Conservation (phyloP, 208 protist species). For the Acanthamoeba castellanii region DNA sequence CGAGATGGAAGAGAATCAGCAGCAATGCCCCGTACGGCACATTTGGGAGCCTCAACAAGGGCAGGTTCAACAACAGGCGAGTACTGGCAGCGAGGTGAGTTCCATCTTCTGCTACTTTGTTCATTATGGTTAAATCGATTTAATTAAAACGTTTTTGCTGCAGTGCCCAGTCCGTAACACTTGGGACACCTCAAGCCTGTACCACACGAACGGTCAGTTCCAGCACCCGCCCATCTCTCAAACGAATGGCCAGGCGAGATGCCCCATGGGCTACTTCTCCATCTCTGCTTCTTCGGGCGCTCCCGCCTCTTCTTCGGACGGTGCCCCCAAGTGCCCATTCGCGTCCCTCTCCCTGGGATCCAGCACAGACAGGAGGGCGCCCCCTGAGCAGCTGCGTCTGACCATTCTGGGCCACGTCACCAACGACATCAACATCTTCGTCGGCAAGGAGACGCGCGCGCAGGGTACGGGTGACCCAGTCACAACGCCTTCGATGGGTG, state of each 20-base stretch:
- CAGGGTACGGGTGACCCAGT: neutral
- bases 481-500: neutral
- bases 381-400: conserved; percentile 24
- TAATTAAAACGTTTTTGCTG: neutral
- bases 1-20: neutral
- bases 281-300: conserved; percentile 25
- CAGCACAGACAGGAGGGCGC: neutral
- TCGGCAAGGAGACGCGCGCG: conserved; percentile 38
- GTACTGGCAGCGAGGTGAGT: neutral
- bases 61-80: neutral
- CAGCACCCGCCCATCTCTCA: conserved; percentile 21
- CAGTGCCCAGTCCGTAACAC: conserved; percentile 40
- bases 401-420: conserved; percentile 62
- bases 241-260: neutral
- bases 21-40: conserved; percentile 51
- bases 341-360: conserved; percentile 4
- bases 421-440: conserved; percentile 67
- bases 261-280: conserved; percentile 44
- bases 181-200: conserved; percentile 38
- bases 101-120: neutral
- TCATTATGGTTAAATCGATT: neutral
- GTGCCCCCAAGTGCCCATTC: conserved; percentile 6
- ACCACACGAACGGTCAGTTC: conserved; percentile 17
- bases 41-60: neutral
- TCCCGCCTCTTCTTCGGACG: neutral